Evolutionary conservation across 148 eudicot genomes (phyloP), one percentile per base, ranked within the genome.

Genomic region (Rheum nobile): DNA sequence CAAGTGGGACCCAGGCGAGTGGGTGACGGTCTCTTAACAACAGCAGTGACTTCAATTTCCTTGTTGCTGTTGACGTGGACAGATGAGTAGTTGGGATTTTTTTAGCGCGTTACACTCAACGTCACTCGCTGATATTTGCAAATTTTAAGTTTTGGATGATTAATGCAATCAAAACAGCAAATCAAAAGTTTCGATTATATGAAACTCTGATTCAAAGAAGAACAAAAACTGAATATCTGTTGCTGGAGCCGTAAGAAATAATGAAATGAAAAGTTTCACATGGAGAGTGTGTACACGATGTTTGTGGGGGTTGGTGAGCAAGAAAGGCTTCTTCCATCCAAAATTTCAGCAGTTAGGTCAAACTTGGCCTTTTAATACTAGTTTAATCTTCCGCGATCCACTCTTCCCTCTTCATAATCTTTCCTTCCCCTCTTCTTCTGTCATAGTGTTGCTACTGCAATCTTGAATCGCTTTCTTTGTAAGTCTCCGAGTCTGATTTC

Each of bases 301-400:
- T 48, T 26, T 26, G 34, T 10, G 16, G 67, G 65, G 67, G 67
- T 59, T 59, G 67, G 67, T 59, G 67, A 59, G 67, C 67, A 59
- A 59, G 35, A 24, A 59, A 26, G 67, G 67, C 67, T 35, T 26
- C 14, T 59, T 59, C 31, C 67, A 11, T 12, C 34, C 6, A n/a
- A 17, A 14, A 19, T 54, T 3, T 22, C 63, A 14, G 22, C 11
- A 8, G 29, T 54, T 54, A 54, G 63, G 63, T 54, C 63, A 54
- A 54, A 54, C 63, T 54, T 54, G 8, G 63, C 63, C 4, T 54
- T 54, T 24, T 54, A 22, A 54, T 54, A 54, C 52, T 14, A 47
- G 52, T 47, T 47, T 47, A 47, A 54, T 54, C 21, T 22, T 24
- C 10, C 63, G 13, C 29, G 12, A 54, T 54, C 12, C 55, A 48